Percentiles rank a stretch among this genome's conserved stretches.
phyloP scores from a whole-genome alignment of 2,329 filamentous ascomycete species.

The Sporothrix curviconia region DNA sequence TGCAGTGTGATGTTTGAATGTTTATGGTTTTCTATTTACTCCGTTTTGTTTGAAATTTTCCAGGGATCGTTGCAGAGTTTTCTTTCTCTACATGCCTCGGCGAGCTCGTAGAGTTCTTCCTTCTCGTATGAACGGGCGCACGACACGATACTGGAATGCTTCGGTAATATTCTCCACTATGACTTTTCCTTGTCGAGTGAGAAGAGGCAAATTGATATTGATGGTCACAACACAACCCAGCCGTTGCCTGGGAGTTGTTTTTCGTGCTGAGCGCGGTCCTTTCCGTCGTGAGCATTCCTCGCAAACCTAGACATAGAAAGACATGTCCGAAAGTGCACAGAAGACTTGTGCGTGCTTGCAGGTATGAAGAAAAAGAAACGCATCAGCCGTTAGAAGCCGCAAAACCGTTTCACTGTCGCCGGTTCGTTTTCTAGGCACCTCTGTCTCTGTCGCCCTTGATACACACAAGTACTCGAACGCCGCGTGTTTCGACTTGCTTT shows the following conservation, averaged over 20 bases:
- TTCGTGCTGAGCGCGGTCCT: background rate
- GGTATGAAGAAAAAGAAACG: background rate
- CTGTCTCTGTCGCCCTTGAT: too few relatives aligned
- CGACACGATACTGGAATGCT: background rate
- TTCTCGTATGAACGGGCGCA: background rate
- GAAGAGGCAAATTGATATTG: background rate
- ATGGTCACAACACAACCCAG: background rate
- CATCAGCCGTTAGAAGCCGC: background rate
- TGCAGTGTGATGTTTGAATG: background rate
- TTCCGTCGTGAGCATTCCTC: background rate
- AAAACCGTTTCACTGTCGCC: background rate
- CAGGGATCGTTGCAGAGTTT: background rate
- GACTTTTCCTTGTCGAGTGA: background rate
- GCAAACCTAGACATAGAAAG: background rate
- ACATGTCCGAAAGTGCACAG: background rate
- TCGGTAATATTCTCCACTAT: background rate
- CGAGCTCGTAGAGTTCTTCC: background rate
- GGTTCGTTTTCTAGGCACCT: too few relatives aligned
- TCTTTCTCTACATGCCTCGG: background rate
- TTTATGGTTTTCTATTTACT: background rate
- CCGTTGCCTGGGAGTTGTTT: slow-evolving; percentile 2
- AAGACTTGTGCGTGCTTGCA: background rate
- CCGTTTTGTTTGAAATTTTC: too few relatives aligned
- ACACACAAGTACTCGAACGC: too few relatives aligned
- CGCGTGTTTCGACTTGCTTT: background rate